Evolutionary conservation across 768 basidiomycete species (phyloP), one percentile per base, ranked within the genome.

Genomic region (Naganishia antarctica): DNA sequence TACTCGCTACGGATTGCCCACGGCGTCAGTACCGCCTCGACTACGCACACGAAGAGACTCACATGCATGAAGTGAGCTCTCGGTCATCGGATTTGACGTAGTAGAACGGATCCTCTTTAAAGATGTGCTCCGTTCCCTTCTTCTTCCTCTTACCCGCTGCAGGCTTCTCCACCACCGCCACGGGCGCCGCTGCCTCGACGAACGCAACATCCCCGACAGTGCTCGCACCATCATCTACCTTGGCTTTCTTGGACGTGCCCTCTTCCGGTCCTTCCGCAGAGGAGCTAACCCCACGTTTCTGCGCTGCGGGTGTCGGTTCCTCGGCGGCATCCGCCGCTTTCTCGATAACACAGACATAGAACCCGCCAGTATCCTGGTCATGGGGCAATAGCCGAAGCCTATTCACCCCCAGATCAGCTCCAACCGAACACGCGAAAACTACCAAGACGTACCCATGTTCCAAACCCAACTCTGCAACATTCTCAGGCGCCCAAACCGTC

Each of bases 331-430:
- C 32, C 1, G 37, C 34, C 3, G 50, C 44, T 16, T 50, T 32
- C 40, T 79, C 76, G 37, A 97, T 76, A 0, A 96, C 88, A 12
- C 91, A 91, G n/a, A 99, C 86, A 73, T 96, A 99, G 79, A 99
- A 99, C 0, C 92, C 96, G 2, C 96, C 96, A 0, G 92, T 90
- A 72, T 99, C 89, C 77, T 98, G 96, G 9, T 96, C 80, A 74
- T 98, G 93, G 1, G 96, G 93, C 73, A 94, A 89, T 67, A 98
- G 84, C 41, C 96, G 84, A 76, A 97, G 79, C 70, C 92, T 96
- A 37, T 23, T 15, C 40, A 7, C 15, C 32, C n/a, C n/a, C 28
- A 28, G 3, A 16, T 26, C 37, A 9, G 49, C 71, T 59, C 62
- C 62, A 50, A 49, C 50, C 23, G 28, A 29, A 15, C 4, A 18